phyloP scores from a whole-genome alignment of 1,284 basidiomycete species.

The Apiotrichum mycotoxinovorans region DNA sequence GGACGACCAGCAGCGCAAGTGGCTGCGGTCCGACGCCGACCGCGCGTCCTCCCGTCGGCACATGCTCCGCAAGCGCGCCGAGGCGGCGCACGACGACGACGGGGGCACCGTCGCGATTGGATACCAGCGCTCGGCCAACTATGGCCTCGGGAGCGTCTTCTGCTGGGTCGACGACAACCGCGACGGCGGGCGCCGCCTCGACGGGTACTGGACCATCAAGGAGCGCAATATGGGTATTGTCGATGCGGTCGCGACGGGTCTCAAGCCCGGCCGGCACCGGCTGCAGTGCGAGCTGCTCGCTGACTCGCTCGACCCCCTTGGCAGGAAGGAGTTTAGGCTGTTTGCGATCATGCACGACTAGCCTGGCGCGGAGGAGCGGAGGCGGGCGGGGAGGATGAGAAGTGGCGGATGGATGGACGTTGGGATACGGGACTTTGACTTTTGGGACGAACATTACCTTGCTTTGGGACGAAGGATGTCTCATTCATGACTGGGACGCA shows the following conservation, averaged over 20 bases:
- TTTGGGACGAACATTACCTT: too few relatives aligned
- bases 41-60: too few relatives aligned
- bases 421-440: too few relatives aligned
- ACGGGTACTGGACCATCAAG: slow-evolving; percentile 38
- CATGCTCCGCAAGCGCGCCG: not conserved
- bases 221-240: slow-evolving; percentile 43
- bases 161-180: slow-evolving; percentile 38
- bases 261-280: slow-evolving; percentile 32
- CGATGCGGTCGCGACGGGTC: slow-evolving; percentile 27
- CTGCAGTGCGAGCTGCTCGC: slow-evolving; percentile 35
- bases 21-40: too few relatives aligned
- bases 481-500: too few relatives aligned
- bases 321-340: slow-evolving; percentile 20
- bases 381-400: not conserved
- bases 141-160: slow-evolving; percentile 32
- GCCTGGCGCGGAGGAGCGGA: not conserved
- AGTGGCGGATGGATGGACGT: too few relatives aligned
- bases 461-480: too few relatives aligned
- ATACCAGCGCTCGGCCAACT: slow-evolving; percentile 33
- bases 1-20: too few relatives aligned
- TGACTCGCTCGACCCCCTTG: slow-evolving; percentile 29
- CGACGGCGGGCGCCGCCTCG: slow-evolving; percentile 18
- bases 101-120: slow-evolving; percentile 37
- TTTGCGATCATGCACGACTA: slow-evolving; percentile 18
- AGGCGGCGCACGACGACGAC: not conserved